Evolutionary conservation across 805 yeast genomes (phyloP).

Genomic region (Scheffersomyces stipitis): DNA sequence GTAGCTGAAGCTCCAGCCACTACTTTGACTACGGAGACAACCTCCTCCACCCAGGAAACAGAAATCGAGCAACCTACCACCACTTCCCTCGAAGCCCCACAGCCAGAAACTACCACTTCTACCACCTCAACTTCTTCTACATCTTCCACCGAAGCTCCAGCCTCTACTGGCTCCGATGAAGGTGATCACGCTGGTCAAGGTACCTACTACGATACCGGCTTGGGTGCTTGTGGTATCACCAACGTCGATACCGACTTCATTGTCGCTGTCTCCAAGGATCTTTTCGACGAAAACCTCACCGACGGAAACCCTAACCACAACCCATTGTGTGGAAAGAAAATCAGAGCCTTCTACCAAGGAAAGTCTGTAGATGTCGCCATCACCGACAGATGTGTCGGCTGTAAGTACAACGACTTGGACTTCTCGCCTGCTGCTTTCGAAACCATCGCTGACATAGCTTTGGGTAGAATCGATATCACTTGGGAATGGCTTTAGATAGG

Average conservation of each 20-base stretch:
- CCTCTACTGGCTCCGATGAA: conserved; percentile 7
- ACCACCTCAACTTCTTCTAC: background rate
- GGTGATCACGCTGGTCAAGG: conserved; percentile 45
- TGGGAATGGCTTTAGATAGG: background rate
- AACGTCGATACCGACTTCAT: conserved; percentile 46
- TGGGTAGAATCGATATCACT: conserved; percentile 50
- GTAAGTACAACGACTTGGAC: conserved; percentile 49
- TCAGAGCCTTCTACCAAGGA: conserved; percentile 44
- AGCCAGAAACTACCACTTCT: conserved; percentile 1
- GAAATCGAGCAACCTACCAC: background rate
- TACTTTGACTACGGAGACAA: conserved; percentile 1
- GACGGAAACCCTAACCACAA: conserved; percentile 40
- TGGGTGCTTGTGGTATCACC: conserved; percentile 55
- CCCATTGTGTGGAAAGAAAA: conserved; percentile 52
- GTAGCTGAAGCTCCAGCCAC: background rate
- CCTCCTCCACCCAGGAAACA: background rate
- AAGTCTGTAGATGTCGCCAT: conserved; percentile 55
- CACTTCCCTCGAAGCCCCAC: conserved; percentile 1
- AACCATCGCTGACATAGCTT: conserved; percentile 45
- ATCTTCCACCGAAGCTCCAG: background rate
- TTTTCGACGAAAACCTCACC: conserved; percentile 32
- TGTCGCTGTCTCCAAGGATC: conserved; percentile 48
- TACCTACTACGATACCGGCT: conserved; percentile 43
- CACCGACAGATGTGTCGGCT: conserved; percentile 56
- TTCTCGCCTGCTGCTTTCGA: conserved; percentile 58